Evolutionary conservation across 2,329 filamentous ascomycete species (phyloP).

Genomic region (Chalara sp.): DNA sequence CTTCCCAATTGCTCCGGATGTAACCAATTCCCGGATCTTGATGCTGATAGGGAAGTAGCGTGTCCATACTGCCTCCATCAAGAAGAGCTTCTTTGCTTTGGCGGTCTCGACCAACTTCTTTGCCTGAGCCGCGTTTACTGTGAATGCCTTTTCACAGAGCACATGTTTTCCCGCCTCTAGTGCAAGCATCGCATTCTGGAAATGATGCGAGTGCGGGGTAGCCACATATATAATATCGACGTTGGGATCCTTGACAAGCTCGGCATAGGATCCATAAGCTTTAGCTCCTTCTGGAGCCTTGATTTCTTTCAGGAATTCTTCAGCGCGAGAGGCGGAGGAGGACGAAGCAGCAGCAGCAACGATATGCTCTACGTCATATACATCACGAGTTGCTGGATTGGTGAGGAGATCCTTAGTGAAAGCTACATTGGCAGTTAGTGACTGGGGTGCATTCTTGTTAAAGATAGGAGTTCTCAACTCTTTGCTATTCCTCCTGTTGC

Average conservation of each 20-base stretch:
- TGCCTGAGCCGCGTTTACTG: conserved; percentile 59
- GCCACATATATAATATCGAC: conserved; percentile 66
- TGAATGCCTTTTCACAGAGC: conserved; percentile 67
- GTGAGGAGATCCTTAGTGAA: conserved; percentile 59
- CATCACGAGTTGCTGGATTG: conserved; percentile 51
- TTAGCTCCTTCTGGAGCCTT: conserved; percentile 49
- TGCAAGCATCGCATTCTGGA: conserved; percentile 60
- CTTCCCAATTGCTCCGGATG: conserved; percentile 30
- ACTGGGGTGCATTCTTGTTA: no score
- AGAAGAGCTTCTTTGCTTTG: conserved; percentile 49
- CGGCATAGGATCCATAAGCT: conserved; percentile 60
- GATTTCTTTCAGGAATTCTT: conserved; percentile 52
- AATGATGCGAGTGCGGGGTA: conserved; percentile 68
- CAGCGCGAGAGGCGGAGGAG: conserved; percentile 50
- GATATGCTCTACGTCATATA: conserved; percentile 53
- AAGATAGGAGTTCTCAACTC: conserved; percentile 11
- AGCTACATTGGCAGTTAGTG: conserved; percentile 23
- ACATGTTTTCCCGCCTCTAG: conserved; percentile 62
- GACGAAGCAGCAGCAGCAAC: conserved; percentile 61
- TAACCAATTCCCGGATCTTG: conserved; percentile 45
- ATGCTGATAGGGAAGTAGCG: conserved; percentile 62
- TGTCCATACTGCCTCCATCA: conserved; percentile 67
- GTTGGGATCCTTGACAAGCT: conserved; percentile 56
- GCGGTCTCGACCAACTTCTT: conserved; percentile 54
- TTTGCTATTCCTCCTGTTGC: conserved; percentile 31